Percentiles rank a stretch among this genome's conserved stretches.
These are phyloP conservation scores for Urochloa ruziziensis DNA, from an alignment of 176 grass and related monocot genomes.

Conservation along the genomic window DNA sequence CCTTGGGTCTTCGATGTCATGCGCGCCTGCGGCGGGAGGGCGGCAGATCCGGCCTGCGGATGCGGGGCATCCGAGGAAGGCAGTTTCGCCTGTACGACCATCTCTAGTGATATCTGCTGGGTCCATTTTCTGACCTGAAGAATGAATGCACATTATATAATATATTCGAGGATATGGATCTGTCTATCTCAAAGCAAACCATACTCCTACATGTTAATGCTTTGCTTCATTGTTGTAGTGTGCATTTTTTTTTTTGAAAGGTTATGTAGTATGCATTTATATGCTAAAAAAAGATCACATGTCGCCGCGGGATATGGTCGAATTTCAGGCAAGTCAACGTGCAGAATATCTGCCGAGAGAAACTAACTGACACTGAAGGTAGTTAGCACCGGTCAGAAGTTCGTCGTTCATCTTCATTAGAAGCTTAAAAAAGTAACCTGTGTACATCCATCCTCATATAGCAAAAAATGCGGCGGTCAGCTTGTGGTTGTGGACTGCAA, in stretches of 20 bases:
- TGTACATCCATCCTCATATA: not conserved
- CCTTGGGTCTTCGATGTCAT: conserved; percentile 3
- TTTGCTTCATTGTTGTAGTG: not conserved
- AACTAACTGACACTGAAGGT: not conserved
- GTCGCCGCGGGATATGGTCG: not conserved
- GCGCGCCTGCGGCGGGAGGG: not conserved
- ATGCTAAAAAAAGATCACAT: no score
- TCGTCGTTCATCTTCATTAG: not conserved
- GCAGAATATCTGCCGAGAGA: not conserved
- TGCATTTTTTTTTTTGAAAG: not conserved
- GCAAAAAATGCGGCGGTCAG: not conserved
- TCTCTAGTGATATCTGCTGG: not conserved
- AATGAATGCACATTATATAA: not conserved
- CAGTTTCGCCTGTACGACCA: not conserved
- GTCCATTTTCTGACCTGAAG: not conserved
- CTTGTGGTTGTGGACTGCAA: not conserved
- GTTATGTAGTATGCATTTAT: no score
- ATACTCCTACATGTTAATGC: not conserved
- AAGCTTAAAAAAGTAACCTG: not conserved
- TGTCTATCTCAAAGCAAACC: no score
- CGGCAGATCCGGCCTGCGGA: not conserved
- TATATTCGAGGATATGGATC: not conserved
- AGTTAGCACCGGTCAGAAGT: not conserved
- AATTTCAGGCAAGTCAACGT: not conserved
- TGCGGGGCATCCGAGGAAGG: not conserved